Conservation (phyloP, 306 rosid genomes). For the Hippophae gyantsensis region DNA sequence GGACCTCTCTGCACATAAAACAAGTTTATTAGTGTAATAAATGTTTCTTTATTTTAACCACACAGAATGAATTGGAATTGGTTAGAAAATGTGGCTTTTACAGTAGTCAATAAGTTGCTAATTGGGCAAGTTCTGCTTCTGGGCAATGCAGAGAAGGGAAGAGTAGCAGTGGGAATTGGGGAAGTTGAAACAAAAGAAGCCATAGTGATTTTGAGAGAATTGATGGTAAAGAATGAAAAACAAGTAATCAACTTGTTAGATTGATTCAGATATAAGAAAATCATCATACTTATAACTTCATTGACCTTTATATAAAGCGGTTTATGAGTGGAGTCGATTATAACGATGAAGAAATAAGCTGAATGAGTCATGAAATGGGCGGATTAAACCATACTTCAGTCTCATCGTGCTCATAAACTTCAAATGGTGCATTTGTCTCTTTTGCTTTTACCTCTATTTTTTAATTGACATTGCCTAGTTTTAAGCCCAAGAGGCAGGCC, state of each 20-base stretch:
- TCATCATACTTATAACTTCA: background rate
- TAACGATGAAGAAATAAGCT: constrained; percentile 4
- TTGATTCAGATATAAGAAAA: constrained; percentile 1
- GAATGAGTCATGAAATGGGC: constrained; percentile 9
- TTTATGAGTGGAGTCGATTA: constrained; percentile 12
- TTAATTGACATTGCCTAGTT: no score
- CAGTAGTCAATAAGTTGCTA: constrained; percentile 17
- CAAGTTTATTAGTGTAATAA: background rate
- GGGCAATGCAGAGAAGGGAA: constrained; percentile 19
- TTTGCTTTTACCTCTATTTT: no score
- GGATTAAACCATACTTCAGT: constrained; percentile 17
- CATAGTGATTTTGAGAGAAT: constrained; percentile 13
- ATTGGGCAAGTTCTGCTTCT: constrained; percentile 19
- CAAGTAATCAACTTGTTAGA: constrained; percentile 6
- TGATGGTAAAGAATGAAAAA: background rate
- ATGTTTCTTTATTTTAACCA: no score
- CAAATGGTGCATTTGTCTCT: no score
- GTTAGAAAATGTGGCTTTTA: background rate
- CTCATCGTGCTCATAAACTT: no score
- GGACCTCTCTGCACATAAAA: constrained; percentile 31
- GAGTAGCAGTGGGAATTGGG: constrained; percentile 14
- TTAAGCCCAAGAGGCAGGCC: no score
- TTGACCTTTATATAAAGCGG: no score
- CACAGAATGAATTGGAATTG: no score
- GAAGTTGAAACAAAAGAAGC: constrained; percentile 33